Evolutionary conservation across 176 grass and related monocot species (phyloP), one percentile per base, ranked within the genome.

Genomic region (Aegilops tauschii): DNA sequence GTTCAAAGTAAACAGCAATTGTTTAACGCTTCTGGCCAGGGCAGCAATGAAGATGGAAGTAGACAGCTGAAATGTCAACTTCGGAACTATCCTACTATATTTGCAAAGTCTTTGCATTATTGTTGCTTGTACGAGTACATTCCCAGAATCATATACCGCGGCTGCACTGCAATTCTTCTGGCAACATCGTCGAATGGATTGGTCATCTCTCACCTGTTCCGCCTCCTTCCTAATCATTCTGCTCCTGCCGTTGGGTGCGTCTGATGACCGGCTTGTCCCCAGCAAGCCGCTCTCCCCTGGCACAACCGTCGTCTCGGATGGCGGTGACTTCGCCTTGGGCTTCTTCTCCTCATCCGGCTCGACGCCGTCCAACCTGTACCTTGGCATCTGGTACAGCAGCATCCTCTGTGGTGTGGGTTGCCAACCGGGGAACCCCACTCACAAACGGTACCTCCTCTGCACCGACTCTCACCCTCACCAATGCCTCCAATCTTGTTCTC

Each of bases 231-330:
- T 85, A 2, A 69, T 69, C 25, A 9, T 68, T 23, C 1, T 17
- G 17, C 3, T 20, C 29, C 13, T 66, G 76, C 64, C 75, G 6
- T 9, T 23, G 49, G 21, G 76, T 13, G 32, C 23, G 1, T 61
- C 64, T 17, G 75, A 79, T 2, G 75, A 79, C 47, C 65, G 65
- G 14, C 75, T 86, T 20, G 3, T 39, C 84, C n/a, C 25, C 47
- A 64, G 84, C 44, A 58, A 85, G 74, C 45, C 18, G 61, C 83
- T 85, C 30, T 39, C 31, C 31, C 74, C 32, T 0, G 74, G 83
- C 31, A 1, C n/a, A 5, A 39, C 44, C 25, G 12, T 81, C 30
- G 12, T 82, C 13, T 87, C 78, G 2, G 31, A 74, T 2, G 86
- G 42, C 31, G 79, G 61, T 34, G 9, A 23, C 42, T 87, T 82